These are phyloP conservation scores for Asterochloris erici DNA, from an alignment of 139 green algal species.

Conservation along the genomic window DNA sequence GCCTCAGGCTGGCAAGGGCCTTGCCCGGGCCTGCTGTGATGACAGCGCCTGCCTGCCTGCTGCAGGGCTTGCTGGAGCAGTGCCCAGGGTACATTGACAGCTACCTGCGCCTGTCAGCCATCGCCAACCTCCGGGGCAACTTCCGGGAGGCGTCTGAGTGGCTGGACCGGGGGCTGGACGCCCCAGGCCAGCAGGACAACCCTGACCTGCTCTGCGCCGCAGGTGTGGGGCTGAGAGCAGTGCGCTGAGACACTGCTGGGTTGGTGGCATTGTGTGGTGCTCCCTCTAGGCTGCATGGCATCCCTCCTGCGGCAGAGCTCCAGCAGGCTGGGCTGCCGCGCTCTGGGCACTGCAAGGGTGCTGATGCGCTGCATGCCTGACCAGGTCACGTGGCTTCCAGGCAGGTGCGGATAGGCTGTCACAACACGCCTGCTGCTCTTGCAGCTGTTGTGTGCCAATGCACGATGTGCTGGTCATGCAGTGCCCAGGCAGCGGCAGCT, in stretches of 20 bases:
- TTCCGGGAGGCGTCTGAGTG: constrained; percentile 44
- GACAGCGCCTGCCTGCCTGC: neutral
- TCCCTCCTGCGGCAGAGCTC: neutral
- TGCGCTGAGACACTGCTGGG: too few species aligned
- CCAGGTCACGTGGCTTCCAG: too few species aligned
- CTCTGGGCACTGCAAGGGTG: too few species aligned
- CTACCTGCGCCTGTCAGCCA: constrained; percentile 75
- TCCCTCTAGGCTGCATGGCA: neutral
- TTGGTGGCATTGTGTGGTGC: neutral
- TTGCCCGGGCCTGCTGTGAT: neutral
- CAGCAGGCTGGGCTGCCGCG: neutral
- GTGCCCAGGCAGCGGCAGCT: too few species aligned
- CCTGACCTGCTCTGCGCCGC: constrained; percentile 65
- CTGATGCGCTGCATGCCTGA: too few species aligned
- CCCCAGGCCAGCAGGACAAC: constrained; percentile 15
- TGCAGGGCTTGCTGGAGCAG: constrained; percentile 53
- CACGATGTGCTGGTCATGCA: too few species aligned
- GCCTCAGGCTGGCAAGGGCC: neutral
- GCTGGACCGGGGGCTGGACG: constrained; percentile 35
- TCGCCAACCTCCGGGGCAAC: constrained; percentile 39
- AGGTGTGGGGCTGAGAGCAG: constrained; percentile 17
- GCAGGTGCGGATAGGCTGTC: too few species aligned
- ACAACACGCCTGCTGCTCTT: too few species aligned
- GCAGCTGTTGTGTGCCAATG: too few species aligned
- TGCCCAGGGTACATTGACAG: constrained; percentile 81